These are phyloP conservation scores for Alternaria arborescens DNA, from an alignment of 2,329 filamentous ascomycete species.

Conservation along the genomic window DNA sequence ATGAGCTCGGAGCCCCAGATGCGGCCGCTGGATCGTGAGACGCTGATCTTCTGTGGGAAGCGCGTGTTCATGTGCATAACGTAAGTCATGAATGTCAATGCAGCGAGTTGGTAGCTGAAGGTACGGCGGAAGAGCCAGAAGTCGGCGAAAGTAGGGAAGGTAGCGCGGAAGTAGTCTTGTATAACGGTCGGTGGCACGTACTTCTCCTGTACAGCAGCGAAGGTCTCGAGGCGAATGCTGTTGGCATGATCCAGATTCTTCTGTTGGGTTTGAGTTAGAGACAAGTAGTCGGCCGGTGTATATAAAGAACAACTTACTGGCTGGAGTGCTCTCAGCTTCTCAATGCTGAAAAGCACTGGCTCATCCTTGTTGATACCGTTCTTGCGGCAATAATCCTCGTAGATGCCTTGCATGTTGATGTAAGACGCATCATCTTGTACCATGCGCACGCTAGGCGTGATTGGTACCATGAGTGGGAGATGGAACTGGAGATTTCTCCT, in stretches of 20 bases:
- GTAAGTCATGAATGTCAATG: constrained; percentile 98
- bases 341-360: constrained; percentile 92
- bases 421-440: constrained; percentile 96
- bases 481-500: constrained; percentile 96
- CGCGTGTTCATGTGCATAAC: constrained; percentile 96
- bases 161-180: constrained; percentile 87
- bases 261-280: constrained; percentile 52
- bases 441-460: constrained; percentile 92
- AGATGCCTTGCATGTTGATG: constrained; percentile 92
- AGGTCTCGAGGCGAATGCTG: constrained; percentile 85
- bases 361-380: constrained; percentile 92
- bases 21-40: constrained; percentile 83
- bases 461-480: constrained; percentile 91
- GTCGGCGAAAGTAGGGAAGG: constrained; percentile 87
- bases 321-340: constrained; percentile 79
- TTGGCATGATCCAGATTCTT: constrained; percentile 74
- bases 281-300: background rate
- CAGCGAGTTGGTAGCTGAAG: constrained; percentile 94
- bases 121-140: constrained; percentile 99
- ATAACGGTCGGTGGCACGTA: constrained; percentile 85
- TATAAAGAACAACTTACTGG: constrained; percentile 37
- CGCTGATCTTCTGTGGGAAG: constrained; percentile 94
- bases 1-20: constrained; percentile 97
- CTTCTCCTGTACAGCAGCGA: constrained; percentile 91
- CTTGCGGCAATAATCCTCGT: constrained; percentile 93